These are phyloP conservation scores for Phoenix dactylifera DNA, from an alignment of 176 grass and related monocot species.

Conservation along the genomic window DNA sequence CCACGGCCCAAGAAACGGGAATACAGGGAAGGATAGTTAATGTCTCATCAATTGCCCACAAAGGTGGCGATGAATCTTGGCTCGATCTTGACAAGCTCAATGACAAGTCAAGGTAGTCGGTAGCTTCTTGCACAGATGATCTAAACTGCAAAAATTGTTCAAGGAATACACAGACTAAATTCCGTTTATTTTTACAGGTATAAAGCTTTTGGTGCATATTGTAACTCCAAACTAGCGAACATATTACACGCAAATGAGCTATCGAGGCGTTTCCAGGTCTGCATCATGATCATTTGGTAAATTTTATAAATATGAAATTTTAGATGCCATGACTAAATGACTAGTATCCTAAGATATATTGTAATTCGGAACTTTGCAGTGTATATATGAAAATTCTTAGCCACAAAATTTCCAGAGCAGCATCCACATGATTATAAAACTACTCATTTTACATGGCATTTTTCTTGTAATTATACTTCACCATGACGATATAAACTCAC, in stretches of 20 bases:
- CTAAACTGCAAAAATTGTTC: background rate
- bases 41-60: constrained; percentile 14
- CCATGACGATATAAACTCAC: too few species aligned
- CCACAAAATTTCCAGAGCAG: too few species aligned
- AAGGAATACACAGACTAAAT: background rate
- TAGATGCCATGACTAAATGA: too few species aligned
- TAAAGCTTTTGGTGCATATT: background rate
- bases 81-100: constrained; percentile 16
- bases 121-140: background rate
- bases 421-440: too few species aligned
- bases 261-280: background rate
- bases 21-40: constrained; percentile 22
- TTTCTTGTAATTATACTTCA: too few species aligned
- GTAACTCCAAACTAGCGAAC: constrained; percentile 6
- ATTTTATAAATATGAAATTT: background rate
- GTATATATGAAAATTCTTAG: background rate
- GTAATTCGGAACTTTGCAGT: background rate
- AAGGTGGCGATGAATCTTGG: constrained; percentile 6
- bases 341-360: too few species aligned
- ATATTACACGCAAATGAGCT: constrained; percentile 9
- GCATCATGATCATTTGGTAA: too few species aligned
- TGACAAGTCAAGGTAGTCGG: constrained; percentile 18
- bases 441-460: too few species aligned
- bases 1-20: constrained; percentile 22
- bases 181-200: background rate